These are phyloP conservation scores for Boehmeria nivea DNA, from an alignment of 306 rosid genomes.

Conservation along the genomic window DNA sequence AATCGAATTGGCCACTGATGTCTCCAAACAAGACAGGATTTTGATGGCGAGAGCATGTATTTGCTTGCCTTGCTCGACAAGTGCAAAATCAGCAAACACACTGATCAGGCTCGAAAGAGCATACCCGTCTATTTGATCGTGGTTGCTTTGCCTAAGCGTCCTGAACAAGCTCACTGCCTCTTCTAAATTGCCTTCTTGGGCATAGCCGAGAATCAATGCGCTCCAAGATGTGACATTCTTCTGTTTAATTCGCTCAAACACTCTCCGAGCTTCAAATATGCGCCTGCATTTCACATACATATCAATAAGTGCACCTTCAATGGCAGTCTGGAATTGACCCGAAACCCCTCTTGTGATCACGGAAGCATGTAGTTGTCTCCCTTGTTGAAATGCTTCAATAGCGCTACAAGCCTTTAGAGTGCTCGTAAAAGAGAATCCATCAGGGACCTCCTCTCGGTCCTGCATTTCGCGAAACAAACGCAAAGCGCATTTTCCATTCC, in stretches of 20 bases:
- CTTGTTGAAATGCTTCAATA: conserved; percentile 40
- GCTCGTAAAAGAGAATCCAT: conserved; percentile 51
- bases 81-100: conserved; percentile 58
- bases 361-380: conserved; percentile 50
- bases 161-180: conserved; percentile 53
- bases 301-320: conserved; percentile 49
- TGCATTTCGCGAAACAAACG: conserved; percentile 41
- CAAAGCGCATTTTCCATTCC: conserved; percentile 44
- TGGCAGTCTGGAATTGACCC: conserved; percentile 24
- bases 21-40: conserved; percentile 49
- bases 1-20: conserved; percentile 51
- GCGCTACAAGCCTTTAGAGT: conserved; percentile 50
- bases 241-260: conserved; percentile 39
- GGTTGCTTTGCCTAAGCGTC: conserved; percentile 36
- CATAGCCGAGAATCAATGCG: conserved; percentile 55
- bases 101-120: conserved; percentile 54
- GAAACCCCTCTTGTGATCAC: conserved; percentile 44
- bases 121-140: conserved; percentile 43
- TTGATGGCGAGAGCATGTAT: conserved; percentile 52
- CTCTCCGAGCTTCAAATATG: conserved; percentile 43
- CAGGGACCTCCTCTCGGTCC: conserved; percentile 40
- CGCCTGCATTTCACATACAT: conserved; percentile 44
- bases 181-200: conserved; percentile 42
- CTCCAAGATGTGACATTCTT: conserved; percentile 52
- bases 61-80: conserved; percentile 58